Conservation (phyloP, 352 stramenopile species). For the Phytophthora citrophthora region DNA sequence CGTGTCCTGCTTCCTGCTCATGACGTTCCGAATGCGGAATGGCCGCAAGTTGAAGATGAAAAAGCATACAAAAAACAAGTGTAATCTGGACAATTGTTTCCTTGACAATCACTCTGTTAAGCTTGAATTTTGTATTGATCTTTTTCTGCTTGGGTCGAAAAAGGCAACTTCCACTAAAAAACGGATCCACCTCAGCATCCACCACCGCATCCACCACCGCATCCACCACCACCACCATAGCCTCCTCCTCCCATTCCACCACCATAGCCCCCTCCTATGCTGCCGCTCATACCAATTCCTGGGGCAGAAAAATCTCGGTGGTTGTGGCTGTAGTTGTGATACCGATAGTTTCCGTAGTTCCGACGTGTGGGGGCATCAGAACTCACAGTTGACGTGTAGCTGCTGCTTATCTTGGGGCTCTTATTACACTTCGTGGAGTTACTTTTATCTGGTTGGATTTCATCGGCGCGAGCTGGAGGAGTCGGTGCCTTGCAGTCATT, state of each 20-base stretch:
- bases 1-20: constrained; percentile 57
- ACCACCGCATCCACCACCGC: no score
- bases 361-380: not conserved
- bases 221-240: not conserved
- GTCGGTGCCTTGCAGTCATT: no score
- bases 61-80: constrained; percentile 7
- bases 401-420: not conserved
- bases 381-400: not conserved
- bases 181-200: no score
- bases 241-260: not conserved
- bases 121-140: constrained; percentile 9
- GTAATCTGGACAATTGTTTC: constrained; percentile 1
- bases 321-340: not conserved
- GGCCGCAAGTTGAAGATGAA: not conserved
- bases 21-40: constrained; percentile 31
- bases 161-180: not conserved
- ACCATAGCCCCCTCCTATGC: not conserved
- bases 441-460: not conserved
- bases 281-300: not conserved
- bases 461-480: no score
- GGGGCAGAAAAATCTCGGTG: not conserved
- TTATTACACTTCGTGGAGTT: not conserved
- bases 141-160: not conserved
- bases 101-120: constrained; percentile 1
- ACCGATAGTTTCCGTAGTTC: not conserved